Percentiles rank a stretch among this genome's conserved stretches.
phyloP scores from a whole-genome alignment of 495 filamentous ascomycete species.

The Aspergillus taichungensis region DNA sequence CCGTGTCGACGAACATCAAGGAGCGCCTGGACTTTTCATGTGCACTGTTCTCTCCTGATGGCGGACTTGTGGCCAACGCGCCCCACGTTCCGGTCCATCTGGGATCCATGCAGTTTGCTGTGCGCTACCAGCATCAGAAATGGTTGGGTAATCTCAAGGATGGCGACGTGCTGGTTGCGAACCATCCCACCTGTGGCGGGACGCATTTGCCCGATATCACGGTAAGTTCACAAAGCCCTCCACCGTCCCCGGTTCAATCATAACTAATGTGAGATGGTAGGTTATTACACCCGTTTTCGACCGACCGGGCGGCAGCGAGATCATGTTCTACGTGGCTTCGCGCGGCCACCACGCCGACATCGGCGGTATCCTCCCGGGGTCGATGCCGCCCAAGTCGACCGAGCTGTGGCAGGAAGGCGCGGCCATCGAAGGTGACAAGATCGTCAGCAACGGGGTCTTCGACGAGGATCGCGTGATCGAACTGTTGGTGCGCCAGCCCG shows the following conservation, averaged over 20 bases:
- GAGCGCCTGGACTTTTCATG: constrained; percentile 96
- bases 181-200: constrained; percentile 91
- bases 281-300: constrained; percentile 79
- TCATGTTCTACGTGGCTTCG: constrained; percentile 94
- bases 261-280: constrained; percentile 4
- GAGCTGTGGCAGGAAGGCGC: constrained; percentile 95
- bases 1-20: constrained; percentile 96
- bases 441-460: constrained; percentile 84
- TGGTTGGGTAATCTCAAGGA: constrained; percentile 81
- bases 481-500: constrained; percentile 74
- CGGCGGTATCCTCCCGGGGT: constrained; percentile 89
- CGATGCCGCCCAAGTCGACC: constrained; percentile 91
- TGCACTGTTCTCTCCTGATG: constrained; percentile 85
- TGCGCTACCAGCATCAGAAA: constrained; percentile 84
- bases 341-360: constrained; percentile 96
- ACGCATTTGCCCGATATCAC: constrained; percentile 90
- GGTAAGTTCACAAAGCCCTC: constrained; percentile 34
- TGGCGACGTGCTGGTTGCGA: constrained; percentile 91
- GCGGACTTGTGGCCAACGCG: constrained; percentile 88
- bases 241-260: too few species aligned
- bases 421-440: constrained; percentile 85
- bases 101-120: constrained; percentile 90
- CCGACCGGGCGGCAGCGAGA: constrained; percentile 57
- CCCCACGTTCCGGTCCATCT: constrained; percentile 93
- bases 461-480: constrained; percentile 82